Evolutionary conservation across 2,329 filamentous ascomycete genomes (phyloP).

Genomic region (Fusarium poae): DNA sequence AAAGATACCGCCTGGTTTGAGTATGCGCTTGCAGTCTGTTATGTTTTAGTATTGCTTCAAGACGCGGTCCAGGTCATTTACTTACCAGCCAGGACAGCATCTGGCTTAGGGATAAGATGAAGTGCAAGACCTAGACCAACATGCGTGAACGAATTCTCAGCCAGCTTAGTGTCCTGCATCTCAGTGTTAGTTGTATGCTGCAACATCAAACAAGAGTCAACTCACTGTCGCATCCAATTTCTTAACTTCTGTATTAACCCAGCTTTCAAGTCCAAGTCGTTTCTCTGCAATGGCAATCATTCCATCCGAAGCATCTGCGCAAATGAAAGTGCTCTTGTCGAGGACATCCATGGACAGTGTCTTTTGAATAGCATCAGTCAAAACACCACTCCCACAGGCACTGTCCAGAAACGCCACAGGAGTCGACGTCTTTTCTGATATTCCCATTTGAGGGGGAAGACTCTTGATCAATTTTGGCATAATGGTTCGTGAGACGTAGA

Average conservation of each 20-base stretch:
- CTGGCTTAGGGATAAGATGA: conserved; percentile 60
- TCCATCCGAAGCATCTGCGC: conserved; percentile 60
- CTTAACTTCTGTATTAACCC: conserved; percentile 60
- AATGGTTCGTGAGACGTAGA: conserved; percentile 39
- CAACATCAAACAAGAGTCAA: not conserved
- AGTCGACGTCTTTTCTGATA: conserved; percentile 30
- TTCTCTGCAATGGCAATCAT: conserved; percentile 58
- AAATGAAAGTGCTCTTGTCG: conserved; percentile 61
- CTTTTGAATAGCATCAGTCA: conserved; percentile 60
- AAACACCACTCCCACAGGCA: conserved; percentile 66
- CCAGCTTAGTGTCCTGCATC: conserved; percentile 56
- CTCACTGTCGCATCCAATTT: conserved; percentile 62
- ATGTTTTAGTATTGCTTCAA: not conserved
- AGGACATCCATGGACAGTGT: conserved; percentile 56
- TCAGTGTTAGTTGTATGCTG: not conserved
- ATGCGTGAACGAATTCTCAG: conserved; percentile 58
- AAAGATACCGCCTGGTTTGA: conserved; percentile 57
- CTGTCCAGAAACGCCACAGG: conserved; percentile 63
- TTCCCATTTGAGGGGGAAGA: conserved; percentile 47
- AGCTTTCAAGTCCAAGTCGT: conserved; percentile 58
- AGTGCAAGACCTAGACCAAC: conserved; percentile 62
- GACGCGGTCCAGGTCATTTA: not conserved
- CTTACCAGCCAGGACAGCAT: conserved; percentile 50
- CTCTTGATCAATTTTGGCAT: conserved; percentile 37
- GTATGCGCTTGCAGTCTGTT: conserved; percentile 55